A percentile compares a stretch with the other conserved stretches of the same genome.
These are phyloP conservation scores for Gleditsia sinensis DNA, from an alignment of 306 rosid genomes.

Conservation along the genomic window DNA sequence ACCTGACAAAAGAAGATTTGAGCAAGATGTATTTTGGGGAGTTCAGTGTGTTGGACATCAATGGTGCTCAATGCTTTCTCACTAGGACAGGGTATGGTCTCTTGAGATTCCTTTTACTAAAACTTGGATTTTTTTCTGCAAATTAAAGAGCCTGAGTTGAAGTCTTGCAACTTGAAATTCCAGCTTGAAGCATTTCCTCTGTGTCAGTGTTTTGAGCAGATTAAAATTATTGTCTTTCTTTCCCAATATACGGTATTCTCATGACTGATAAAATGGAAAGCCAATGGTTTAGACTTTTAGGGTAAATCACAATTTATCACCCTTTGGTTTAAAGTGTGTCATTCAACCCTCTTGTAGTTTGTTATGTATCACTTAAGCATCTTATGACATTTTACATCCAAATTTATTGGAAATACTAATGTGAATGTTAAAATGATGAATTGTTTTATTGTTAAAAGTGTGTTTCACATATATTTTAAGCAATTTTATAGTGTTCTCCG, in stretches of 20 bases:
- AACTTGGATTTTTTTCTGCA: not conserved
- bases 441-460: no score
- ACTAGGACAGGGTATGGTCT: slow-evolving; percentile 89
- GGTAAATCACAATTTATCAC: no score
- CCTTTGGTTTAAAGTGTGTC: no score
- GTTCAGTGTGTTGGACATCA: slow-evolving; percentile 75
- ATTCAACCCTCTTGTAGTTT: no score
- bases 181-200: not conserved
- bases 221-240: not conserved
- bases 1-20: slow-evolving; percentile 81
- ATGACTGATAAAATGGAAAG: not conserved
- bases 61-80: slow-evolving; percentile 78
- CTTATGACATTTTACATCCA: no score
- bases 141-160: not conserved
- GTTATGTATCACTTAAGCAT: no score
- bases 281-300: no score
- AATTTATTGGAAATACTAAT: no score
- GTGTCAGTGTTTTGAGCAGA: not conserved
- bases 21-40: slow-evolving; percentile 88
- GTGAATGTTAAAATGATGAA: no score
- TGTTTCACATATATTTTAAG: no score
- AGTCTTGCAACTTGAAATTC: not conserved
- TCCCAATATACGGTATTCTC: not conserved
- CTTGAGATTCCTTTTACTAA: not conserved
- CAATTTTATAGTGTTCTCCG: no score